Conservation (phyloP, 805 yeast genomes). For the Candida nemodendra region DNA sequence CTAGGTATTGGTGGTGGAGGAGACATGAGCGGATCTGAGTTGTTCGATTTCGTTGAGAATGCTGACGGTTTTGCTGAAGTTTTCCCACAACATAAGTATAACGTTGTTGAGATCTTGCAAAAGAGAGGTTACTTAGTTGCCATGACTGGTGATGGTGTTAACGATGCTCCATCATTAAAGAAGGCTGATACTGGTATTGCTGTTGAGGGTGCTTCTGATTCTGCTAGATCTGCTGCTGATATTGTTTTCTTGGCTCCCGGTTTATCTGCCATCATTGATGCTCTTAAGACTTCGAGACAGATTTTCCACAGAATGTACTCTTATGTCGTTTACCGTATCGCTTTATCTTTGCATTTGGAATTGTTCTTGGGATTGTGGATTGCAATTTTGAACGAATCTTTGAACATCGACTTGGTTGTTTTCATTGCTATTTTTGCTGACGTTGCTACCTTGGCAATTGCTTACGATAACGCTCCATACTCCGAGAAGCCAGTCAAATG, state of each 20-base stretch:
- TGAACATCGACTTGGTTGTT: constrained; percentile 88
- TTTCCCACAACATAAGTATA: constrained; percentile 97
- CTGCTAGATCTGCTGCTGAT: constrained; percentile 96
- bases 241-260: constrained; percentile 95
- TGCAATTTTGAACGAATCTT: constrained; percentile 84
- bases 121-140: constrained; percentile 96
- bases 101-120: constrained; percentile 93
- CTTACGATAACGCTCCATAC: constrained; percentile 96
- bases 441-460: constrained; percentile 95
- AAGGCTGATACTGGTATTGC: constrained; percentile 97
- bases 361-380: constrained; percentile 94
- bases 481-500: constrained; percentile 92
- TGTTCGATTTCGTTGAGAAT: constrained; percentile 95
- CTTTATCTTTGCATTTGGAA: constrained; percentile 91
- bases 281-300: constrained; percentile 91
- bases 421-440: constrained; percentile 97
- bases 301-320: constrained; percentile 99
- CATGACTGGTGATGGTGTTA: constrained; percentile 99
- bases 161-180: constrained; percentile 97
- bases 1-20: constrained; percentile 91
- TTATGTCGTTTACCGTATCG: constrained; percentile 97
- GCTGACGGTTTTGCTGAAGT: constrained; percentile 99
- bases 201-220: constrained; percentile 97
- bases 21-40: constrained; percentile 95
- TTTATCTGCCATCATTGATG: constrained; percentile 92